A percentile compares a stretch with the other conserved stretches of the same genome.
Evolutionary conservation across 2,329 filamentous ascomycete genomes (phyloP).

Genomic region (Celoporthe dispersa): DNA sequence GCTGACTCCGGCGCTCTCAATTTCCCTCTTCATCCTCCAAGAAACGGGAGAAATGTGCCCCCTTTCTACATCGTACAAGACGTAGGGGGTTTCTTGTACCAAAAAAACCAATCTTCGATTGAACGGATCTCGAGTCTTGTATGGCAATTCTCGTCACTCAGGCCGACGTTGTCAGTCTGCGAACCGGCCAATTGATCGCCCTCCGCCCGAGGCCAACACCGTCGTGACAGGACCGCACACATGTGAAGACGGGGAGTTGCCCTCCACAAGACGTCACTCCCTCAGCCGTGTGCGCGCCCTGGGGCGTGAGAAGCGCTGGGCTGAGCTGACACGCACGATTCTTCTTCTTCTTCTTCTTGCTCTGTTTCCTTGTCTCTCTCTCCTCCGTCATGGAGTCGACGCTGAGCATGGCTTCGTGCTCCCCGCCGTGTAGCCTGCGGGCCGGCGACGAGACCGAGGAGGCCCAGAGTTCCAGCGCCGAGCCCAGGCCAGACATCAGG

Average conservation of each 20-base stretch:
- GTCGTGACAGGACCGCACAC: not conserved
- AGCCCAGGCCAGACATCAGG: slow-evolving; percentile 42
- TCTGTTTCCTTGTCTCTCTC: not conserved
- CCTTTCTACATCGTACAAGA: not conserved
- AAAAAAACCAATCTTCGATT: not conserved
- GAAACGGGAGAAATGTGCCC: not conserved
- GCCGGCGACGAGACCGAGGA: slow-evolving; percentile 38
- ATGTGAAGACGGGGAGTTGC: not conserved
- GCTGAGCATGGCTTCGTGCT: slow-evolving; percentile 25
- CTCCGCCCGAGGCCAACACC: not conserved
- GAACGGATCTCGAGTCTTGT: not conserved
- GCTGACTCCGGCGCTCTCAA: slow-evolving; percentile 7
- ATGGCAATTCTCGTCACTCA: not conserved
- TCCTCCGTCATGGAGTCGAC: slow-evolving; percentile 17
- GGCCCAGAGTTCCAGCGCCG: slow-evolving; percentile 17
- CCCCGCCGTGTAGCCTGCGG: slow-evolving; percentile 10
- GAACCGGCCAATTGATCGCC: slow-evolving; percentile 5
- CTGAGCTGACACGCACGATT: not conserved
- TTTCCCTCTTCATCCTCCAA: slow-evolving; percentile 1
- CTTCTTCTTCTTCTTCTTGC: not conserved
- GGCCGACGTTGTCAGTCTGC: not conserved
- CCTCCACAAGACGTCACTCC: not conserved
- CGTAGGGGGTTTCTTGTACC: not conserved
- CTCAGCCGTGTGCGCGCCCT: not conserved
- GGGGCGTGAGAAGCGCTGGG: too few relatives aligned